phyloP scores from a whole-genome alignment of 2,329 filamentous ascomycete species.

The Westerdykella aurantiaca region DNA sequence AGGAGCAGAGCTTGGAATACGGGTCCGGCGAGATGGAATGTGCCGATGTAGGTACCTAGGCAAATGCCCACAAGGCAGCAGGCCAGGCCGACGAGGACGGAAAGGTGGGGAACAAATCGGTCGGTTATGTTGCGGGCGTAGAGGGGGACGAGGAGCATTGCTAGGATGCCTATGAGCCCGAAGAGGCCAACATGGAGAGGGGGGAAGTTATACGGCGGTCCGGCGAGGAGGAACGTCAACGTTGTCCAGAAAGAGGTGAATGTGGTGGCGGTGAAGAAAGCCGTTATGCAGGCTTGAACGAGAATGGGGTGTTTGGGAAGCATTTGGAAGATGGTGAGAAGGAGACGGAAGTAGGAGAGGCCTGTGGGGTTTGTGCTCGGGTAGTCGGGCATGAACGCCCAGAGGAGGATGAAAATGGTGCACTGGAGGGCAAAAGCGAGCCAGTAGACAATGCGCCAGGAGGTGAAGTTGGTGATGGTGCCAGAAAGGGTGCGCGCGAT shows the following conservation, averaged over 20 bases:
- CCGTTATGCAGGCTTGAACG: constrained; percentile 62
- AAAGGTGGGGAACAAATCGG: constrained; percentile 61
- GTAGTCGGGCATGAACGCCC: constrained; percentile 74
- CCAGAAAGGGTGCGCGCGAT: constrained; percentile 71
- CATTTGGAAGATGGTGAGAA: constrained; percentile 60
- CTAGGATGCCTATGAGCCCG: constrained; percentile 67
- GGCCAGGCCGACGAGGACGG: constrained; percentile 57
- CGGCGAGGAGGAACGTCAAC: constrained; percentile 70
- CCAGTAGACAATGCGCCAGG: constrained; percentile 77
- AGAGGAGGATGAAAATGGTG: constrained; percentile 59
- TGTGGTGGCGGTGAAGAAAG: constrained; percentile 55
- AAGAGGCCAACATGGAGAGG: constrained; percentile 70
- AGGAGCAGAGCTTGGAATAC: constrained; percentile 65
- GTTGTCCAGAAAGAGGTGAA: constrained; percentile 71
- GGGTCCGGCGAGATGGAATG: constrained; percentile 61
- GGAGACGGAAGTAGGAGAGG: constrained; percentile 59
- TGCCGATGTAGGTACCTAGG: constrained; percentile 64
- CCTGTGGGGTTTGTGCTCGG: constrained; percentile 64
- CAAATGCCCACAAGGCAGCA: constrained; percentile 57
- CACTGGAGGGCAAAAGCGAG: constrained; percentile 66
- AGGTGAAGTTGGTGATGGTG: constrained; percentile 65
- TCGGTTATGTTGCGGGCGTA: constrained; percentile 68
- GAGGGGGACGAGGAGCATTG: constrained; percentile 62
- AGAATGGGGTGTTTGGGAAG: constrained; percentile 61
- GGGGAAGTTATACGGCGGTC: constrained; percentile 61